Evolutionary conservation across 2,329 filamentous ascomycete genomes (phyloP).

Genomic region (Fusarium stilboides): DNA sequence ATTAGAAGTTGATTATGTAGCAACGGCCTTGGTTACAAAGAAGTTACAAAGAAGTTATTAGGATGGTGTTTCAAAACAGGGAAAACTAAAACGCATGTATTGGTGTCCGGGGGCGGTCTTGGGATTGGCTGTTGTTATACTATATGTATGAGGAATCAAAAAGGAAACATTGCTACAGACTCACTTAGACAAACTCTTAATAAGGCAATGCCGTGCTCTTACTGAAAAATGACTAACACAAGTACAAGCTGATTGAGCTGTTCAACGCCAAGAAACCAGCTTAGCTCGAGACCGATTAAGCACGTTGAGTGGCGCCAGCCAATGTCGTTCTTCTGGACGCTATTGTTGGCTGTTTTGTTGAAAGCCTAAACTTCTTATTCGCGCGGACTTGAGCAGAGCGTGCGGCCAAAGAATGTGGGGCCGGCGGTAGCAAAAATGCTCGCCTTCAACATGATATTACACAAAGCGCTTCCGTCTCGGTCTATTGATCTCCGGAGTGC

Average conservation of each 20-base stretch:
- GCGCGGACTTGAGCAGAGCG: conserved; percentile 31
- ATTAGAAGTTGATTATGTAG: conserved; percentile 14
- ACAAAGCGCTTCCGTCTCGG: conserved; percentile 1
- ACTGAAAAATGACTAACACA: conserved; percentile 27
- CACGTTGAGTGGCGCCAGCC: conserved; percentile 23
- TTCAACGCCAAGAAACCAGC: conserved; percentile 20
- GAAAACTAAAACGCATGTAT: conserved; percentile 31
- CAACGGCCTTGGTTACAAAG: conserved; percentile 31
- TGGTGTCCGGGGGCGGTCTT: conserved; percentile 20
- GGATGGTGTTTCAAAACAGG: conserved; percentile 20
- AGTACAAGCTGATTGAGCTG: conserved; percentile 13
- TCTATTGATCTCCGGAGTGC: conserved; percentile 3
- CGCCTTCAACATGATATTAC: background rate
- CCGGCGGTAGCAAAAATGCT: conserved; percentile 1
- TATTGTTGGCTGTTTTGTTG: conserved; percentile 8
- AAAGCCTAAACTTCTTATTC: conserved; percentile 27
- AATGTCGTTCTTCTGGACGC: conserved; percentile 6
- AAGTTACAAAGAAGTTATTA: conserved; percentile 23
- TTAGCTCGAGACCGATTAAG: conserved; percentile 14
- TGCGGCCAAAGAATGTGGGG: conserved; percentile 34
- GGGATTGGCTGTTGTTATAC: conserved; percentile 20
- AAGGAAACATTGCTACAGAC: conserved; percentile 8
- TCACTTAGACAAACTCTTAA: background rate
- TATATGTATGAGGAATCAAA: conserved; percentile 19
- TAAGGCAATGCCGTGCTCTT: background rate